phyloP scores from a whole-genome alignment of 331 rosid genomes.

The Arachis monticola region DNA sequence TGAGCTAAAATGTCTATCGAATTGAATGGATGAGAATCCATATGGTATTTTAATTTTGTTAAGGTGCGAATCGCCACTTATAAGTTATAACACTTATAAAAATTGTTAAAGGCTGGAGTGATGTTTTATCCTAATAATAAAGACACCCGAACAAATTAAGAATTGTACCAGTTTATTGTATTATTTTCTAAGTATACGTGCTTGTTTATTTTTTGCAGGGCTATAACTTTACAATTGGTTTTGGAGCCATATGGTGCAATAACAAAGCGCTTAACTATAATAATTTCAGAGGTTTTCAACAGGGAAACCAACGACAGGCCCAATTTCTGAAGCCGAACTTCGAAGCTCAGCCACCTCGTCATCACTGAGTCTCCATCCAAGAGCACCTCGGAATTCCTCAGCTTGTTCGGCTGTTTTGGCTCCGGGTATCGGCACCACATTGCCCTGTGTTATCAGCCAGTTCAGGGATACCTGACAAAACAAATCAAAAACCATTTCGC shows the following conservation, averaged over 20 bases:
- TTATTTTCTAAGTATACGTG: background rate
- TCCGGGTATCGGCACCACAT: constrained; percentile 89
- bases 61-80: too few relatives aligned
- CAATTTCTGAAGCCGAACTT: constrained; percentile 65
- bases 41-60: too few relatives aligned
- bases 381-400: constrained; percentile 72
- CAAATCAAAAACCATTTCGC: background rate
- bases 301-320: constrained; percentile 74
- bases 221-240: constrained; percentile 29
- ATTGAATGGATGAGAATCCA: too few relatives aligned
- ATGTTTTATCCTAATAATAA: too few relatives aligned
- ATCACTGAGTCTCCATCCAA: constrained; percentile 71
- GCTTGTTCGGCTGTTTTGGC: constrained; percentile 87
- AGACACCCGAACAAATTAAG: constrained; percentile 7
- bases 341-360: constrained; percentile 72
- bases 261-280: constrained; percentile 10
- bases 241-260: background rate
- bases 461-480: constrained; percentile 67
- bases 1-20: too few relatives aligned
- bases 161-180: background rate
- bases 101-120: too few relatives aligned
- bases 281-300: constrained; percentile 68
- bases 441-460: constrained; percentile 82
- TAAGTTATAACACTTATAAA: too few relatives aligned
- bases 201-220: background rate